Base-by-base conservation (phyloP, 495 filamentous ascomycete species). In the Aspergillus asperescens region DNA sequence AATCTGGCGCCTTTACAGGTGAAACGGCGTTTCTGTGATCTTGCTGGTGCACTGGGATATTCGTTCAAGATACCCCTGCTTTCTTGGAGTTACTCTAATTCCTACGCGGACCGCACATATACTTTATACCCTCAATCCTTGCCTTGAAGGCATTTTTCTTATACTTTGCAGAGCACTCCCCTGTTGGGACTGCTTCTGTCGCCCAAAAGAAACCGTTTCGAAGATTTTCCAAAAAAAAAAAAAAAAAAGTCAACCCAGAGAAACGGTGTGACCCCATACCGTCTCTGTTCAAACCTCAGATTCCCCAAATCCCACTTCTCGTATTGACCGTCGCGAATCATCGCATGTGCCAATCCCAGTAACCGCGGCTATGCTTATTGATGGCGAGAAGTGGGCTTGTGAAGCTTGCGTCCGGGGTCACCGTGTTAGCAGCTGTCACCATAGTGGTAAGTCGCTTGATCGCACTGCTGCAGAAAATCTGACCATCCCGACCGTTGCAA, bases 321-420 rank as follows among this genome's bases (percentile, higher is more conserved):
- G 20, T 60, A 43, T 64, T 23, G 57, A 50, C 61, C 58, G 55
- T 62, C 65, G 71, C 66, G 67, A 66, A 62, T 71, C 67, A 65
- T 75, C 74, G 69, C 72, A 76, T 74, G 66, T 70, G 59, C 68
- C 52, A 62, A 48, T 58, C 60, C 55, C 64, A 75, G 69, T 71
- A 73, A 67, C 66, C 67, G 58, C 61, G 62, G 63, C 65, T 59
- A 92, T 92, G 88, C 75, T 92, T 67, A 89, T 90, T 67, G 80
- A 89, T 72, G 88, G 88, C 69, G 88, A 92, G 77, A 92, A 92
- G 76, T 92, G 79, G 73, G 86, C 86, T 68, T 95, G 89, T 76
- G 89, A 95, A 77, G 89, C 89, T 77, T 95, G 89, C 76, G 88
- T 95, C 70, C 80, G 89, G 71, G 89, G 89, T 65, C 89, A 95